Percentiles rank a stretch among this genome's conserved stretches.
These are phyloP conservation scores for Cryptococcus sp. DNA, from an alignment of 1,284 basidiomycete species.

Conservation along the genomic window DNA sequence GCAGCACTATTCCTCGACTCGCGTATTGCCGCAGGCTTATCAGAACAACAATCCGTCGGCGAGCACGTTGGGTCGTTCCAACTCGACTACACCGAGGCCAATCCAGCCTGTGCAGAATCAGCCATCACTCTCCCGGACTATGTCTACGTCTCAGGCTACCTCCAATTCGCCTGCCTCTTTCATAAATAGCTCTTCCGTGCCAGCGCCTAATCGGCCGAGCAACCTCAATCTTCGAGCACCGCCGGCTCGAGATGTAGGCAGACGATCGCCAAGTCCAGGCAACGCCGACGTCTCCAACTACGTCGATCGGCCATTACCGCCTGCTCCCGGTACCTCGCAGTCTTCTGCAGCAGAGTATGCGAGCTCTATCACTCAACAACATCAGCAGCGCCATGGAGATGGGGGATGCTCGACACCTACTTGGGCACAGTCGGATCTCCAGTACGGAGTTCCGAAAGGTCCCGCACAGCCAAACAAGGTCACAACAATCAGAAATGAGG, in stretches of 20 bases:
- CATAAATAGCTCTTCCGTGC: conserved; percentile 18
- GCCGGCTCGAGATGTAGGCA: conserved; percentile 26
- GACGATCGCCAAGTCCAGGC: conserved; percentile 42
- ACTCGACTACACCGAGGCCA: conserved; percentile 24
- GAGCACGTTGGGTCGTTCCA: conserved; percentile 7
- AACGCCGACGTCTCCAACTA: conserved; percentile 29
- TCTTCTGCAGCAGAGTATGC: conserved; percentile 37
- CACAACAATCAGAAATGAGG: conserved; percentile 1
- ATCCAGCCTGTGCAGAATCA: conserved; percentile 4
- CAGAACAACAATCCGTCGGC: conserved; percentile 23
- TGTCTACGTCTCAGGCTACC: conserved; percentile 5
- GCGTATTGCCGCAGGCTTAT: conserved; percentile 34
- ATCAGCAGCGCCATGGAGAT: conserved; percentile 20
- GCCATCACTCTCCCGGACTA: conserved; percentile 6
- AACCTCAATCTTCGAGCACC: conserved; percentile 38
- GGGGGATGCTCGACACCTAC: conserved; percentile 20
- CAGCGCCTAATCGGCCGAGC: conserved; percentile 15
- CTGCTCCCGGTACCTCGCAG: conserved; percentile 25
- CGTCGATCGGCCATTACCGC: conserved; percentile 34
- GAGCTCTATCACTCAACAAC: conserved; percentile 23
- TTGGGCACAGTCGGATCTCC: conserved; percentile 12
- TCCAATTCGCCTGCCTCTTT: conserved; percentile 15
- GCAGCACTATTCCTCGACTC: conserved; percentile 25
- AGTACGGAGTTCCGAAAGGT: conserved; percentile 17
- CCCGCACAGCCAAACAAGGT: conserved; percentile 15